These are phyloP conservation scores for Acidiella bohemica DNA, from an alignment of 495 filamentous ascomycete species.

Conservation along the genomic window DNA sequence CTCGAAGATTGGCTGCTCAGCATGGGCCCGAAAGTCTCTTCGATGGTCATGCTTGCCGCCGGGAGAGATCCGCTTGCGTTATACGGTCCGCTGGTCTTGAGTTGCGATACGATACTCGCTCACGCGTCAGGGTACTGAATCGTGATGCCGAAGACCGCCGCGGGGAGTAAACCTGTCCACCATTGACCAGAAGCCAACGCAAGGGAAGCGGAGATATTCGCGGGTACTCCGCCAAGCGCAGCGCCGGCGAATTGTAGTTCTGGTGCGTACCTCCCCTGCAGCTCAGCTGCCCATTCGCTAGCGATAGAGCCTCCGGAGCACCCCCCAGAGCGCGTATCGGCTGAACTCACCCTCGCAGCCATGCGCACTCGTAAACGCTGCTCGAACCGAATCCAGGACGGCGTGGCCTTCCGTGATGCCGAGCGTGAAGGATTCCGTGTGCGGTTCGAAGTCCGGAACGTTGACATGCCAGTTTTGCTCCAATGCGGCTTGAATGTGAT, in stretches of 20 bases:
- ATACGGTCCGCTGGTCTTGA: slow-evolving; percentile 15
- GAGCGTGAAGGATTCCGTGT: slow-evolving; percentile 31
- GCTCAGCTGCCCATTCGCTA: slow-evolving; percentile 39
- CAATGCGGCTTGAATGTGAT: slow-evolving; percentile 25
- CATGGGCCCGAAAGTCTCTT: slow-evolving; percentile 22
- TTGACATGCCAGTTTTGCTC: slow-evolving; percentile 35
- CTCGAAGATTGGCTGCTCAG: slow-evolving; percentile 27
- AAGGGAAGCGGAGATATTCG: slow-evolving; percentile 24
- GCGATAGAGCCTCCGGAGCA: slow-evolving; percentile 47
- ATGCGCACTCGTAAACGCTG: slow-evolving; percentile 12
- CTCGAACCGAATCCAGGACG: slow-evolving; percentile 36
- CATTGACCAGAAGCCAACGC: slow-evolving; percentile 17
- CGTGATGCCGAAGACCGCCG: no score
- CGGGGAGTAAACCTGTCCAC: slow-evolving; percentile 14
- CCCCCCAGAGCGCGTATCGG: slow-evolving; percentile 34
- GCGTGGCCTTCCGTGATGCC: slow-evolving; percentile 34
- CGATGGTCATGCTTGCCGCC: slow-evolving; percentile 20
- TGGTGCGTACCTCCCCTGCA: slow-evolving; percentile 40
- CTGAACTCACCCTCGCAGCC: background rate
- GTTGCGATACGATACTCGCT: slow-evolving; percentile 12
- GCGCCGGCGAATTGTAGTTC: slow-evolving; percentile 39
- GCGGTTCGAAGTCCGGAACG: slow-evolving; percentile 38
- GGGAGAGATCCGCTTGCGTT: slow-evolving; percentile 24
- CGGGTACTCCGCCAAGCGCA: slow-evolving; percentile 35
- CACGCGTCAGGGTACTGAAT: slow-evolving; percentile 8